Percentiles rank a stretch among this genome's conserved stretches.
Conservation (phyloP, 148 eudicot species). For the Rhododendron griersonianum region DNA sequence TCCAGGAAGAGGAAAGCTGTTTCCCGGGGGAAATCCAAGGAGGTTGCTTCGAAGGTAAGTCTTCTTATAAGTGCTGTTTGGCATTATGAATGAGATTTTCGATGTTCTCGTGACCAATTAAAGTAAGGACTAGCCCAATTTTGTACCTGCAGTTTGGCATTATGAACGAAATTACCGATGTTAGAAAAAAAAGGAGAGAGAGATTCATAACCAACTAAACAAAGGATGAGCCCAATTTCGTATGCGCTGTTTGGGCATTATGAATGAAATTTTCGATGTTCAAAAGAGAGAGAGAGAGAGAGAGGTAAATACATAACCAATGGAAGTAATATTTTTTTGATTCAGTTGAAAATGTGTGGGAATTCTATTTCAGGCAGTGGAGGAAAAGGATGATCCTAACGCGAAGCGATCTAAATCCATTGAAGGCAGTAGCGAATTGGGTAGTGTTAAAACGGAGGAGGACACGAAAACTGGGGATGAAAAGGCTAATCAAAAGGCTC, state of each 20-base stretch:
- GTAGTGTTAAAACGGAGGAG: slow-evolving; percentile 22
- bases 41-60: slow-evolving; percentile 25
- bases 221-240: neutral
- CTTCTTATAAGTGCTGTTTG: neutral
- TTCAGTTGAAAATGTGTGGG: neutral
- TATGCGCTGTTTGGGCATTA: neutral
- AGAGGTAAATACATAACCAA: neutral
- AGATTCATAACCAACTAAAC: no score
- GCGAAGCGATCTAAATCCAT: slow-evolving; percentile 46
- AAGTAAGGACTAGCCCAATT: no score
- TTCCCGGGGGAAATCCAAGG: slow-evolving; percentile 54
- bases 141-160: no score
- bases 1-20: slow-evolving; percentile 62
- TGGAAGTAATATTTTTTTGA: neutral
- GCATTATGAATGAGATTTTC: no score
- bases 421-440: slow-evolving; percentile 23
- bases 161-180: no score
- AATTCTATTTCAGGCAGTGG: slow-evolving; percentile 26
- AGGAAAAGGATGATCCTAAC: slow-evolving; percentile 30
- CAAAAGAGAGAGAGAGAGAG: neutral
- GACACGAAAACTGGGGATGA: slow-evolving; percentile 25
- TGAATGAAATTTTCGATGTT: neutral
- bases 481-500: slow-evolving; percentile 33
- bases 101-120: no score
- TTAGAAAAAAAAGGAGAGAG: no score